phyloP scores from a whole-genome alignment of 2,329 filamentous ascomycete species.

The Exophiala lecanii-corni region DNA sequence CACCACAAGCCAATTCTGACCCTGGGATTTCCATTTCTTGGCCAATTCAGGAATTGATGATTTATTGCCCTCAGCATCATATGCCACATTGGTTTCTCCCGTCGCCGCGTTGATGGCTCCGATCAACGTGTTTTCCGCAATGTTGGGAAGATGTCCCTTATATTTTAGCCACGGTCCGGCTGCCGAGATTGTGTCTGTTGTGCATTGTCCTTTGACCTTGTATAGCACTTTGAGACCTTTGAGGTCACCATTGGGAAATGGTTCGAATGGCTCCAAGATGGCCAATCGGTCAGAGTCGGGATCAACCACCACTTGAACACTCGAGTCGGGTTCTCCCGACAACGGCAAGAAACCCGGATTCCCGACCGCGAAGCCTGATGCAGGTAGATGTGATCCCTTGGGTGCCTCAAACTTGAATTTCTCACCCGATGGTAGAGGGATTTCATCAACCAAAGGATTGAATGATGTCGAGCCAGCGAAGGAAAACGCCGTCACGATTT shows the following conservation, averaged over 20 bases:
- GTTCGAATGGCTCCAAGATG: slow-evolving; percentile 79
- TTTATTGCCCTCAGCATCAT: slow-evolving; percentile 72
- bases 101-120: slow-evolving; percentile 90
- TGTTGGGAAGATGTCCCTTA: slow-evolving; percentile 98
- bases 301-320: slow-evolving; percentile 69
- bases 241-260: slow-evolving; percentile 75
- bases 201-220: slow-evolving; percentile 97
- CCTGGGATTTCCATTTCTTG: slow-evolving; percentile 71
- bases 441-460: slow-evolving; percentile 85
- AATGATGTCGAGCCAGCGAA: slow-evolving; percentile 91
- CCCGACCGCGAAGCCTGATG: slow-evolving; percentile 75
- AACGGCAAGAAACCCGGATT: slow-evolving; percentile 69
- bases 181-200: slow-evolving; percentile 96
- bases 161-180: slow-evolving; percentile 98
- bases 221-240: slow-evolving; percentile 78
- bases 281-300: slow-evolving; percentile 88
- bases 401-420: slow-evolving; percentile 82
- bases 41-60: slow-evolving; percentile 84
- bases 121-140: slow-evolving; percentile 94
- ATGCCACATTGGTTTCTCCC: slow-evolving; percentile 85
- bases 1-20: slow-evolving; percentile 83
- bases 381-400: slow-evolving; percentile 55
- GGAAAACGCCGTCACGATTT: slow-evolving; percentile 93
- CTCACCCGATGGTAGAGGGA: slow-evolving; percentile 73
- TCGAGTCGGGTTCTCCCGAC: slow-evolving; percentile 66